These are phyloP conservation scores for Escovopsis sp. DNA, from an alignment of 2,329 filamentous ascomycete species.

Conservation along the genomic window DNA sequence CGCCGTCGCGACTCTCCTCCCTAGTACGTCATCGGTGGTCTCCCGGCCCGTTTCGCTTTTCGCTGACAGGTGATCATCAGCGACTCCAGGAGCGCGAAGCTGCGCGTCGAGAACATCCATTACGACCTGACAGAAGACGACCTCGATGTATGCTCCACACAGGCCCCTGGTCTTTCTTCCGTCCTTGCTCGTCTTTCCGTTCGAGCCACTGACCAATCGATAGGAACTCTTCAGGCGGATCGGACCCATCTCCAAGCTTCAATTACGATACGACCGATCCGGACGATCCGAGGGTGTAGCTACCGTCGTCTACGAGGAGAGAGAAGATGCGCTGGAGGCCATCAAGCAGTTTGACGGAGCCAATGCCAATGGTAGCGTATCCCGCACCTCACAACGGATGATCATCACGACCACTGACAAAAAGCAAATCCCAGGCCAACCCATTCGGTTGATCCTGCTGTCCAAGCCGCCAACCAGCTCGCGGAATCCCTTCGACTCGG, in stretches of 20 bases:
- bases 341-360: slow-evolving; percentile 74
- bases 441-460: slow-evolving; percentile 58
- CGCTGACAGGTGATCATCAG: slow-evolving; percentile 18
- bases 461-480: slow-evolving; percentile 25
- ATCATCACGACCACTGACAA: too few relatives aligned
- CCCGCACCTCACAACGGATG: not conserved
- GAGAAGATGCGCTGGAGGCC: slow-evolving; percentile 57
- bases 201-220: slow-evolving; percentile 4
- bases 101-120: slow-evolving; percentile 80
- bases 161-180: too few relatives aligned
- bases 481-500: slow-evolving; percentile 42
- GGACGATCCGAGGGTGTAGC: slow-evolving; percentile 77
- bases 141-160: slow-evolving; percentile 51
- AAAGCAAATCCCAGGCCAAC: slow-evolving; percentile 43
- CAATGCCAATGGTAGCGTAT: slow-evolving; percentile 57
- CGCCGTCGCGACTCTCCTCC: slow-evolving; percentile 29
- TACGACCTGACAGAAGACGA: slow-evolving; percentile 82
- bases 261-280: slow-evolving; percentile 70
- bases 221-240: slow-evolving; percentile 72
- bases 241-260: slow-evolving; percentile 52
- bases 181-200: not conserved
- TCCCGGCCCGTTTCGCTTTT: slow-evolving; percentile 6
- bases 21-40: slow-evolving; percentile 12
- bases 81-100: slow-evolving; percentile 45
- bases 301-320: slow-evolving; percentile 62